Base-by-base conservation (phyloP, 2,329 filamentous ascomycete genomes). In the Aspergillus uvarum region DNA sequence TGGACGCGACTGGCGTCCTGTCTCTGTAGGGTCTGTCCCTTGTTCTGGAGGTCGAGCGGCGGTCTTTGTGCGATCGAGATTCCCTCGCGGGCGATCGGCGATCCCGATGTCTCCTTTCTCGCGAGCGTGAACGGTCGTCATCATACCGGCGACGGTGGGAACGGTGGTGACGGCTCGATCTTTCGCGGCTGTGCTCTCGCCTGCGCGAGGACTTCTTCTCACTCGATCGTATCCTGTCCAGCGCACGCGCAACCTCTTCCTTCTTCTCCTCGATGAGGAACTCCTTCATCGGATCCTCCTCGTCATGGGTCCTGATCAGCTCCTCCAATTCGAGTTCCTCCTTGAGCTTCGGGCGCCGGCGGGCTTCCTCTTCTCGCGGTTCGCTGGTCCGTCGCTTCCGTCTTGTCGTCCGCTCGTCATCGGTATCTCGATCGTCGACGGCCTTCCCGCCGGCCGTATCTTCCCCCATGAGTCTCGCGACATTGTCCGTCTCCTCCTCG, bases 251-350 rank as follows among this genome's bases (percentile, higher is more conserved):
- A 12, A 96, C 85, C 73, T 96, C 91, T 72, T 92, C 91, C 76
- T 90, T 92, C 83, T 98, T 97, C 77, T 96, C 90, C 64, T 94
- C 86, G 54, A 97, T 87, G 64, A 98, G 74, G 69, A 91, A 97
- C 42, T 86, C 87, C 77, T 96, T 97, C 95, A 99, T 99, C 0
- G 95, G 95, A 74, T 99, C 95, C 62, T 98, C 94, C 24, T 97
- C 93, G 65, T 98, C 95, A 65, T 96, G 89, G 16, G 94, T 88
- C 32, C 85, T 80, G 55, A 96, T 86, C 58, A 98, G 75, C 49
- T 87, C 83, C 54, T 86, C 86, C 53, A 98, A 77, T 73, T 98
- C 93, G 58, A 81, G 80, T 78, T 98, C 93, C 72, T 97, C 93
- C 62, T 87, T 89, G 11, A 96, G 76, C 79, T 90, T 76, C 1